Evolutionary conservation across 257 asterid genomes (phyloP), one percentile per base, ranked within the genome.

Genomic region (Capsicum chinense): DNA sequence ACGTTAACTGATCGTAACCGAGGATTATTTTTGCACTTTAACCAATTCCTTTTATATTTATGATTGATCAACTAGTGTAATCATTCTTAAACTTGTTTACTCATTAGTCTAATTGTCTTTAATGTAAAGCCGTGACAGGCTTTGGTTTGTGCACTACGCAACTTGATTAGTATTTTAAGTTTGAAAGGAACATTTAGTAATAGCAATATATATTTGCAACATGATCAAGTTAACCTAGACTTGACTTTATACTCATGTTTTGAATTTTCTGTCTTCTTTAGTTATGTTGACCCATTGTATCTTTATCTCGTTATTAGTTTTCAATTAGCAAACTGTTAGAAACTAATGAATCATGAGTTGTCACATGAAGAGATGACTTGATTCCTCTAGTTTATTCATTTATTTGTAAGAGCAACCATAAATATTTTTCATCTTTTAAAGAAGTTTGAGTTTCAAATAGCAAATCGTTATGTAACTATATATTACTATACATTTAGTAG

Each of bases 11-110:
- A 76, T 26, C 48, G 59, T 52, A 58, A 85, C 59, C 73, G 62
- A 86, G 85, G 73, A 86, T 85, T 83, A 56, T 7, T 74, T 48
- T 87, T 83, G 79, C 82, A 84, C 80, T 69, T 85, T 64, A 85
- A 89, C 73, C 84, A 83, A 79, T 70, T 82, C 21, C 79, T 85
- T 86, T 83, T 44, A 35, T 60, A 80, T 68, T 84, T 58, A 16
- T 79, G 80, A 57, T 42, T 83, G 70, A 82, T 76, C 48, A 26
- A 21, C 81, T 54, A 71, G 33, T 84, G 39, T 62, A 54, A 79
- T 80, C 16, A 62, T 84, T 70, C 71, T 60, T 10, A 33, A 9
- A 37, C 60, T 57, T 62, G 9, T 15, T 14, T 70, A 56, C 50
- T 59, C n/a, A 83, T 63, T 68, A 35, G 44, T 70, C 42, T 69